Evolutionary conservation across 176 grass and related monocot species (phyloP).

Genomic region (Canna indica): DNA sequence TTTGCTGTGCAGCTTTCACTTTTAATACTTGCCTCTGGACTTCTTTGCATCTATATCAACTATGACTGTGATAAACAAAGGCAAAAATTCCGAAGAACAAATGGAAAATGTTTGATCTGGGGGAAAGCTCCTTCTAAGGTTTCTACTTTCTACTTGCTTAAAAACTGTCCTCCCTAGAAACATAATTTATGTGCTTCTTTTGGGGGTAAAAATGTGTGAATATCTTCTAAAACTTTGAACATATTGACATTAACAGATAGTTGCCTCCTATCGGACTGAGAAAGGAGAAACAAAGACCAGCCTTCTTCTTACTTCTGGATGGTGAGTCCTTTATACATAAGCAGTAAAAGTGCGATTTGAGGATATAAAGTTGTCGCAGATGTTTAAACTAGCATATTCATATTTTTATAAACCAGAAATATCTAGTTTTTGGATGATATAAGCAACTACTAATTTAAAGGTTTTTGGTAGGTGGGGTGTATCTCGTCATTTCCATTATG

Average conservation of each 20-base stretch:
- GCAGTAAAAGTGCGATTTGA: neutral
- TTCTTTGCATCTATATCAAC: conserved; percentile 96
- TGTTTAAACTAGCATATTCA: neutral
- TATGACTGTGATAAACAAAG: conserved; percentile 97
- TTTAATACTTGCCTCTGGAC: conserved; percentile 71
- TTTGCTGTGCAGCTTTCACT: conserved; percentile 66
- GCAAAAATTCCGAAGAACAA: conserved; percentile 80
- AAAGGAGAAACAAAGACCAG: conserved; percentile 84
- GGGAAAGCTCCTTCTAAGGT: conserved; percentile 97
- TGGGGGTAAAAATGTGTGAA: conserved; percentile 5
- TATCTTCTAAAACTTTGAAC: conserved; percentile 13
- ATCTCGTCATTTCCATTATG: conserved; percentile 94
- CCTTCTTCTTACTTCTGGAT: conserved; percentile 96
- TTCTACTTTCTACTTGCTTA: neutral
- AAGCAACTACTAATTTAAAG: neutral
- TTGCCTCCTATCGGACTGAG: conserved; percentile 70
- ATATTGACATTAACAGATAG: conserved; percentile 49
- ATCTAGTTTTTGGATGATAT: conserved; percentile 15
- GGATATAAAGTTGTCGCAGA: neutral
- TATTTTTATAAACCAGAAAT: conserved; percentile 6
- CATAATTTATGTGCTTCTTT: conserved; percentile 13
- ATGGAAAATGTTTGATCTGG: conserved; percentile 82
- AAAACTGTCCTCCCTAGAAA: conserved; percentile 4
- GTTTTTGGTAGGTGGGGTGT: conserved; percentile 74
- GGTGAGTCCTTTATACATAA: conserved; percentile 35